Evolutionary conservation across 345 rosid genomes (phyloP).

Genomic region (Euphorbia peplus): DNA sequence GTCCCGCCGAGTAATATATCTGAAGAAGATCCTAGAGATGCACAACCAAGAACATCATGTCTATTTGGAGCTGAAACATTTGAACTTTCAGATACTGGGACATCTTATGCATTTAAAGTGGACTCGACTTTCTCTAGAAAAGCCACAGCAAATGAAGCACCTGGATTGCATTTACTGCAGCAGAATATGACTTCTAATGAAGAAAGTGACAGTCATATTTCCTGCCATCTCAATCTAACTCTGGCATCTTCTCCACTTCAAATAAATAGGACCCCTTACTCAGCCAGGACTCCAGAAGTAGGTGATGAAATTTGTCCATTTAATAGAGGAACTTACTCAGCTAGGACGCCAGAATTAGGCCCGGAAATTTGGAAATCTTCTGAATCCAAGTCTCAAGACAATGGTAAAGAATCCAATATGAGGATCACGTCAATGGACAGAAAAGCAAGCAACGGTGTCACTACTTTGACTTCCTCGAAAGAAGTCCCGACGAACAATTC

Average conservation of each 20-base stretch:
- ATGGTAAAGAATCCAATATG: conserved; percentile 33
- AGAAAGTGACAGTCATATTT: conserved; percentile 63
- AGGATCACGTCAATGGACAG: conserved; percentile 21
- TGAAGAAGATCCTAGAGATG: conserved; percentile 47
- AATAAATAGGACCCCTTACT: conserved; percentile 38
- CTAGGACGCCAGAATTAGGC: conserved; percentile 36
- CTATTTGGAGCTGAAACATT: conserved; percentile 51
- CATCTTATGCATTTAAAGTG: conserved; percentile 47
- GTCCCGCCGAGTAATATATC: conserved; percentile 46
- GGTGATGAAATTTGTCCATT: conserved; percentile 44
- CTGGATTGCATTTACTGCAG: conserved; percentile 35
- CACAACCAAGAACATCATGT: conserved; percentile 45
- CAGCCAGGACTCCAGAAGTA: conserved; percentile 37
- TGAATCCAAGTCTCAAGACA: conserved; percentile 27
- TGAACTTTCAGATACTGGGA: conserved; percentile 83
- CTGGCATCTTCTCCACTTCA: conserved; percentile 80
- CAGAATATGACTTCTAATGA: conserved; percentile 50
- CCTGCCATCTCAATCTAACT: conserved; percentile 78
- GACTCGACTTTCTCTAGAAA: conserved; percentile 42
- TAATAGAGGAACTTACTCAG: conserved; percentile 37
- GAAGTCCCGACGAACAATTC: conserved; percentile 45
- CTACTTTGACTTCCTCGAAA: conserved; percentile 27
- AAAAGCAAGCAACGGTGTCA: conserved; percentile 23
- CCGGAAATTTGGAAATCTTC: conserved; percentile 37
- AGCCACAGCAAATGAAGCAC: conserved; percentile 35